phyloP scores from a whole-genome alignment of 1,284 basidiomycete genomes.

The Cryptococcus sp. region DNA sequence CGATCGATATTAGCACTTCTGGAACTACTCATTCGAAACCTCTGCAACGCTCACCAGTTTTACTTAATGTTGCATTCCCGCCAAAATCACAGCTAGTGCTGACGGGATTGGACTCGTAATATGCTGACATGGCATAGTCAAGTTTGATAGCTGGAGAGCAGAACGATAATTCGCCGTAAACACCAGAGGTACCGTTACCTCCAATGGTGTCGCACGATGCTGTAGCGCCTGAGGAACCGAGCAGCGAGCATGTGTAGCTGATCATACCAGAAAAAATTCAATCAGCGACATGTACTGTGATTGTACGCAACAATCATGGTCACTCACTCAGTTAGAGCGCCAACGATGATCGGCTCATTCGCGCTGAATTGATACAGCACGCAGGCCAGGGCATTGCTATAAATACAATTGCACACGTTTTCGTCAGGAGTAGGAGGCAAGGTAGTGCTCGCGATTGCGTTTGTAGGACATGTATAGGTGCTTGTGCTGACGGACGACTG shows the following conservation, averaged over 20 bases:
- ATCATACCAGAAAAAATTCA: not conserved
- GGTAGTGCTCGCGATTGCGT: conserved; percentile 65
- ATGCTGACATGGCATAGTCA: conserved; percentile 79
- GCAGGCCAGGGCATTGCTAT: conserved; percentile 66
- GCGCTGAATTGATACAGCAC: conserved; percentile 64
- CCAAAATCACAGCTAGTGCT: conserved; percentile 63
- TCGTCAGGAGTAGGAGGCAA: conserved; percentile 82
- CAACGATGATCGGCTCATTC: conserved; percentile 69
- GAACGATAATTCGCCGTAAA: conserved; percentile 71
- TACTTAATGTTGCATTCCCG: conserved; percentile 78
- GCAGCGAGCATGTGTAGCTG: conserved; percentile 67
- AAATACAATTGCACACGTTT: conserved; percentile 74
- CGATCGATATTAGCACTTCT: not conserved
- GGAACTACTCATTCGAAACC: not conserved
- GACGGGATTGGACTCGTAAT: conserved; percentile 68
- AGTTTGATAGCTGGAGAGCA: conserved; percentile 72
- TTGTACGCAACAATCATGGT: not conserved
- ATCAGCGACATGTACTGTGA: not conserved
- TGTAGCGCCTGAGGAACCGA: conserved; percentile 63
- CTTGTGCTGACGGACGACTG: conserved; percentile 59
- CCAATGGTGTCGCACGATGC: conserved; percentile 66
- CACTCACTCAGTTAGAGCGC: conserved; percentile 60
- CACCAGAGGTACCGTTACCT: conserved; percentile 70
- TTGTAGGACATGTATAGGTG: conserved; percentile 67
- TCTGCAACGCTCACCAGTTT: conserved; percentile 19